phyloP scores from a whole-genome alignment of 2,329 filamentous ascomycete species.

The Pseudogymnoascus sp. region DNA sequence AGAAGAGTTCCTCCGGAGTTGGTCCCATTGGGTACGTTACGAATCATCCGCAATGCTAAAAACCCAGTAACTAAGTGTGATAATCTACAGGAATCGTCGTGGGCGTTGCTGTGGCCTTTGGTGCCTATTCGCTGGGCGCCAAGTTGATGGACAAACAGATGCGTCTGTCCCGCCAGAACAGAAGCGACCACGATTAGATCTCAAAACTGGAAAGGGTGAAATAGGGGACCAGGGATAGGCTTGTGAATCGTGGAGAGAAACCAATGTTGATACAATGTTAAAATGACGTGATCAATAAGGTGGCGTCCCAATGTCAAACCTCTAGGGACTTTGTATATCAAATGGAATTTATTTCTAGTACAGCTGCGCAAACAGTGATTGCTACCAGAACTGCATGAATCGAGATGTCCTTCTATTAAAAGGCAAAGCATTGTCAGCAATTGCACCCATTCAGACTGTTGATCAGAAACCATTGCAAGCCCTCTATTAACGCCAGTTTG shows the following conservation, averaged over 20 bases:
- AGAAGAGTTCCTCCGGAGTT: constrained; percentile 90
- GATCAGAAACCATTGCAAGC: constrained; percentile 11
- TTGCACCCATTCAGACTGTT: background rate
- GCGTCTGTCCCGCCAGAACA: constrained; percentile 65
- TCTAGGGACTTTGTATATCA: constrained; percentile 7
- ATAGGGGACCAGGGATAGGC: background rate
- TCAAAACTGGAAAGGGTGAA: background rate
- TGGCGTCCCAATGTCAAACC: constrained; percentile 6
- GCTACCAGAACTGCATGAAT: constrained; percentile 2
- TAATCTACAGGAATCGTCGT: constrained; percentile 61
- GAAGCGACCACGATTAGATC: constrained; percentile 22
- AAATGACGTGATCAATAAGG: constrained; percentile 3
- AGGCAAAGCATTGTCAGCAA: background rate
- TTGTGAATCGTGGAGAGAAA: background rate
- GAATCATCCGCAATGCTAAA: background rate
- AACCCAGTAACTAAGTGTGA: constrained; percentile 32
- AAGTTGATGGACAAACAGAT: constrained; percentile 93
- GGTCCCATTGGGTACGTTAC: constrained; percentile 75
- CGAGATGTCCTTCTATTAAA: background rate
- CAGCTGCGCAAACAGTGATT: background rate
- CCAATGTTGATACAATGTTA: constrained; percentile 7
- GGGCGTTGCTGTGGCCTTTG: constrained; percentile 72
- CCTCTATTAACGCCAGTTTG: constrained; percentile 1
- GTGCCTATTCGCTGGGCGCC: constrained; percentile 68
- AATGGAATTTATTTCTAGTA: constrained; percentile 7